A percentile compares a stretch with the other conserved stretches of the same genome.
Conservation (phyloP, 139 green algal genomes). For the Nannochloris sp. region DNA sequence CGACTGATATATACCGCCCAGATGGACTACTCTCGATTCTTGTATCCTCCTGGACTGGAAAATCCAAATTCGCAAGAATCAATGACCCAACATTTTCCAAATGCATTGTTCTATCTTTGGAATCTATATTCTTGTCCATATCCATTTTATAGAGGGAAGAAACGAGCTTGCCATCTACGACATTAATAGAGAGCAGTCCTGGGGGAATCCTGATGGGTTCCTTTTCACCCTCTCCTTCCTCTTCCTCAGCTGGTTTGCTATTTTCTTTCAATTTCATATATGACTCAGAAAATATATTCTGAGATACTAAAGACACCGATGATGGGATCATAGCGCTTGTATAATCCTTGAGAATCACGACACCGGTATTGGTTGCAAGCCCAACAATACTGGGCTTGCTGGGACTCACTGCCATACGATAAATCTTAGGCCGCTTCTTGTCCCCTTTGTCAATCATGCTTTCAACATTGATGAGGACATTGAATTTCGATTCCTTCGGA, state of each 20-base stretch:
- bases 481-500: conserved; percentile 13
- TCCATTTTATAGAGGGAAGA: conserved; percentile 25
- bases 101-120: conserved; percentile 4
- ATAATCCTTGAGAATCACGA: conserved; percentile 32
- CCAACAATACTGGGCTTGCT: conserved; percentile 36
- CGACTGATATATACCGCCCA: conserved; percentile 15
- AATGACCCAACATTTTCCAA: conserved; percentile 1
- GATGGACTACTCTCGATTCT: conserved; percentile 8
- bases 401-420: conserved; percentile 40
- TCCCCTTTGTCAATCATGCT: conserved; percentile 22
- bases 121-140: neutral
- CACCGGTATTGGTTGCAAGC: conserved; percentile 37
- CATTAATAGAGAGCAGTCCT: conserved; percentile 20
- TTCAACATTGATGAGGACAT: conserved; percentile 14
- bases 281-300: neutral
- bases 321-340: neutral
- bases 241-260: conserved; percentile 4
- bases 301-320: neutral
- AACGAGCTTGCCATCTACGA: conserved; percentile 8
- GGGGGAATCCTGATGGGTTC: neutral
- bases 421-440: conserved; percentile 54
- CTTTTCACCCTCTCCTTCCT: neutral
- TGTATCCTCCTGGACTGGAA: conserved; percentile 7
- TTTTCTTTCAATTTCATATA: conserved; percentile 22
- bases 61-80: conserved; percentile 17